Evolutionary conservation across 768 basidiomycete species (phyloP).

Genomic region (Podaxis sp.): DNA sequence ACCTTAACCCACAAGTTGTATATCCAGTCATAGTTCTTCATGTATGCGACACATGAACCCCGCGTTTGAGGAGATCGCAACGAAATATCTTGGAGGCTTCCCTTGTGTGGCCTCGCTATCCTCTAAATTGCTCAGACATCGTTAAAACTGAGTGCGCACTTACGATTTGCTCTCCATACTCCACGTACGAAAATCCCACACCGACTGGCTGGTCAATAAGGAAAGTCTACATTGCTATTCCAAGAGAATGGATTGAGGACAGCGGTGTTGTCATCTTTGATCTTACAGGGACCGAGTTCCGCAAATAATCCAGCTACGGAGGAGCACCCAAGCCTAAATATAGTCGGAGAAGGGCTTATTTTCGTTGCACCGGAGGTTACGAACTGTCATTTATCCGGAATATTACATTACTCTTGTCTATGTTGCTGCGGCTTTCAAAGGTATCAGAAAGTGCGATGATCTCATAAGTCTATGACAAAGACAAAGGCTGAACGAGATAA

Average conservation of each 20-base stretch:
- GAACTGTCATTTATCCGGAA: slow-evolving; percentile 54
- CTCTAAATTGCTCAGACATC: slow-evolving; percentile 33
- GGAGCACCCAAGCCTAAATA: slow-evolving; percentile 9
- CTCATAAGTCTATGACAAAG: too few species aligned
- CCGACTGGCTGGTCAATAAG: slow-evolving; percentile 65
- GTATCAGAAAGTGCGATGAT: slow-evolving; percentile 64
- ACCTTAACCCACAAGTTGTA: slow-evolving; percentile 46
- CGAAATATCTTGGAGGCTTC: slow-evolving; percentile 75
- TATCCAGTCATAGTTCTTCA: slow-evolving; percentile 19
- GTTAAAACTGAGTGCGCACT: slow-evolving; percentile 19
- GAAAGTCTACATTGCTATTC: slow-evolving; percentile 68
- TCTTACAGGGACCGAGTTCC: slow-evolving; percentile 61
- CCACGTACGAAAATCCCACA: slow-evolving; percentile 63
- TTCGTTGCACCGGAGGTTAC: neutral
- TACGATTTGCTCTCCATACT: slow-evolving; percentile 60
- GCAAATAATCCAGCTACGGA: slow-evolving; percentile 9
- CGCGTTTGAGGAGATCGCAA: slow-evolving; percentile 73
- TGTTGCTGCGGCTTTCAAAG: slow-evolving; percentile 67
- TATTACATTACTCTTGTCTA: slow-evolving; percentile 60
- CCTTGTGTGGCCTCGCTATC: slow-evolving; percentile 42
- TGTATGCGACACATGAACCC: slow-evolving; percentile 61
- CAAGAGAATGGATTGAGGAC: slow-evolving; percentile 60
- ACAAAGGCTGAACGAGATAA: too few species aligned
- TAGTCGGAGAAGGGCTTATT: too few species aligned
- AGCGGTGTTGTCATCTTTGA: slow-evolving; percentile 49